phyloP scores from a whole-genome alignment of 805 yeast genomes.

The Wickerhamomyces queroliae region DNA sequence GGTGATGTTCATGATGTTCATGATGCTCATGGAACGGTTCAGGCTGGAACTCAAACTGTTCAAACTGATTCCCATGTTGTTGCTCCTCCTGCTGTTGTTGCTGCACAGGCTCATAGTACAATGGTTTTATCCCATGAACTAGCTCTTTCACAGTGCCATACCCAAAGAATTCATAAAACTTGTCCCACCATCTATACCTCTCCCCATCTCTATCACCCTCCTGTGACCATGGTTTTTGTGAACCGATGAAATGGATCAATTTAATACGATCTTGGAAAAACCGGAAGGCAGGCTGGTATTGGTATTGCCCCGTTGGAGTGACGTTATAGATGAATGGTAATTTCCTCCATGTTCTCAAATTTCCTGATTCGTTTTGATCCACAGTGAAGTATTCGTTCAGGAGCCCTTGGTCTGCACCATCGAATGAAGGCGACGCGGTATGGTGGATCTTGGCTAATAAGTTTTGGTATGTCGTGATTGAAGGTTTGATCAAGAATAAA shows the following conservation, averaged over 20 bases:
- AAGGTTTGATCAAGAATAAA: conserved; percentile 54
- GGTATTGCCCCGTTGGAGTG: conserved; percentile 63
- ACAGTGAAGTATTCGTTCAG: conserved; percentile 58
- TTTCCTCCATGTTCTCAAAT: conserved; percentile 48
- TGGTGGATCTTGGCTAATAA: conserved; percentile 28
- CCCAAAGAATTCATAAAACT: conserved; percentile 18
- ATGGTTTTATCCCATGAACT: conserved; percentile 20
- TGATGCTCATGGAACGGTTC: not conserved
- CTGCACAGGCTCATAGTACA: conserved; percentile 9
- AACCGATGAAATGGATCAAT: conserved; percentile 64
- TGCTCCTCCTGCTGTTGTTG: not conserved
- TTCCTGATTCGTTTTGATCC: conserved; percentile 9
- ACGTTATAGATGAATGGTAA: conserved; percentile 84
- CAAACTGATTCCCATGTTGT: not conserved
- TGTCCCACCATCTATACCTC: conserved; percentile 19
- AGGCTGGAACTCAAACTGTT: too few relatives aligned
- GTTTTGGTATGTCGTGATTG: conserved; percentile 30
- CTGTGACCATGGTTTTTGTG: conserved; percentile 66
- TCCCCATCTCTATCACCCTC: conserved; percentile 15
- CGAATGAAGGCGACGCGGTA: conserved; percentile 43
- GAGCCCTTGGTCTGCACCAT: conserved; percentile 89
- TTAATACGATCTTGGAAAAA: conserved; percentile 41
- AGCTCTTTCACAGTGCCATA: conserved; percentile 8
- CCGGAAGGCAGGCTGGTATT: conserved; percentile 64
- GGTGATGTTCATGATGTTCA: not conserved